Evolutionary conservation across 2,329 filamentous ascomycete genomes (phyloP).

Genomic region (Pseudomassariella vexata): DNA sequence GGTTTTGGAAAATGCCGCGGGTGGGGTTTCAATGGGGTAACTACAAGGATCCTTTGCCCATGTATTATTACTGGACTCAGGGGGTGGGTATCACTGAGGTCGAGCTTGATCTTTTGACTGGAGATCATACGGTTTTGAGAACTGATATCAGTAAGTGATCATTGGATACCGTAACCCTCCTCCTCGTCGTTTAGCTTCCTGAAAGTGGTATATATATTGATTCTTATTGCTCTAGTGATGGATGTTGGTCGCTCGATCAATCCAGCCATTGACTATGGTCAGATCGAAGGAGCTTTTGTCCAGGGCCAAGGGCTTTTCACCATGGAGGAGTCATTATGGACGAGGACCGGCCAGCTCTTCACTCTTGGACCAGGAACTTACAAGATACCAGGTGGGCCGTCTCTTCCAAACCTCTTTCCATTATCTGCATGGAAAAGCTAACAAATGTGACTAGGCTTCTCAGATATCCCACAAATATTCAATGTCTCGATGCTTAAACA

Average conservation of each 20-base stretch:
- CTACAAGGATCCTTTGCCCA: slow-evolving; percentile 71
- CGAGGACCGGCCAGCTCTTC: slow-evolving; percentile 56
- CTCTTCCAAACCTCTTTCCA: too few species aligned
- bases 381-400: slow-evolving; percentile 89
- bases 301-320: slow-evolving; percentile 68
- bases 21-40: slow-evolving; percentile 93
- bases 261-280: slow-evolving; percentile 60
- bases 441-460: slow-evolving; percentile 71
- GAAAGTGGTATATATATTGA: slow-evolving; percentile 89
- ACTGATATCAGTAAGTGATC: too few species aligned
- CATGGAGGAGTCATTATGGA: slow-evolving; percentile 59
- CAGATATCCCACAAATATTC: slow-evolving; percentile 82
- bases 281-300: slow-evolving; percentile 68
- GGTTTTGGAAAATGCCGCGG: slow-evolving; percentile 95
- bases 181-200: too few species aligned
- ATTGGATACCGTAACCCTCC: too few species aligned
- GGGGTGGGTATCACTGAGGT: slow-evolving; percentile 89
- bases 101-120: slow-evolving; percentile 87
- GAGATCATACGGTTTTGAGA: slow-evolving; percentile 47
- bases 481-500: slow-evolving; percentile 83
- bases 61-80: slow-evolving; percentile 99
- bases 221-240: slow-evolving; percentile 93
- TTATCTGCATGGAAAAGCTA: too few species aligned
- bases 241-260: slow-evolving; percentile 83
- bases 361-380: slow-evolving; percentile 69